Evolutionary conservation across 1,139 yeast species (phyloP), one percentile per base, ranked within the genome.

Genomic region (Yamadazyma membranifaciens): DNA sequence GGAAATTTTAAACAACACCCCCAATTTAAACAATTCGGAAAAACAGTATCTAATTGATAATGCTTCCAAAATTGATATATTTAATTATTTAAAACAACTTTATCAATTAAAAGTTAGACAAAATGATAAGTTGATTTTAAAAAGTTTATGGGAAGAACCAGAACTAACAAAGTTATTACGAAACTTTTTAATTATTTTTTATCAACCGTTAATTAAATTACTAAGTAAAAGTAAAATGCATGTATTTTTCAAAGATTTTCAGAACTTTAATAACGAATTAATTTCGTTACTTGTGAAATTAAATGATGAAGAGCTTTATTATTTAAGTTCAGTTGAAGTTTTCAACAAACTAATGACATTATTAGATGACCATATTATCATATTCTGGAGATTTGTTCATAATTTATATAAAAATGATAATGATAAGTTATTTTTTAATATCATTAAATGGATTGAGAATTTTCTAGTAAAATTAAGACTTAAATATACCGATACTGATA

Each of bases 81-180:
- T 73, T 47, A 59, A 77, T 3, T 69, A 74, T 46, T 59, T 81
- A 31, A 82, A 73, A 49, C 85, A 83, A 44, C 72, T 85, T 44
- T 77, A 86, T 63, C 81, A 78, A 47, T 62, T 86, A 16, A 75
- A 77, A 49, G 67, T 87, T 2, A 75, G 95, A 33, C 81, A 78
- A 44, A 77, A 80, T 34, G 98, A 91, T 57, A 88, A 87, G 57
- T 79, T 81, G 41, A 65, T 83, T 36, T 62, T 89, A 69, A 83
- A 82, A 50, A 81, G 82, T 54, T 62, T 91, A 36, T 87, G 96
- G 94, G 81, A 81, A 40, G 96, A 89, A 52, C 89, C 92, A 0
- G 87, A 84, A 51, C 66, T 94, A 33, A 80, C 89, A 17, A 72
- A 71, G 36, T 68, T 91, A 33, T 67, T 89, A 42, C 84, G 84